These are phyloP conservation scores for Sclerotinia borealis DNA, from an alignment of 2,329 filamentous ascomycete genomes.

Conservation along the genomic window DNA sequence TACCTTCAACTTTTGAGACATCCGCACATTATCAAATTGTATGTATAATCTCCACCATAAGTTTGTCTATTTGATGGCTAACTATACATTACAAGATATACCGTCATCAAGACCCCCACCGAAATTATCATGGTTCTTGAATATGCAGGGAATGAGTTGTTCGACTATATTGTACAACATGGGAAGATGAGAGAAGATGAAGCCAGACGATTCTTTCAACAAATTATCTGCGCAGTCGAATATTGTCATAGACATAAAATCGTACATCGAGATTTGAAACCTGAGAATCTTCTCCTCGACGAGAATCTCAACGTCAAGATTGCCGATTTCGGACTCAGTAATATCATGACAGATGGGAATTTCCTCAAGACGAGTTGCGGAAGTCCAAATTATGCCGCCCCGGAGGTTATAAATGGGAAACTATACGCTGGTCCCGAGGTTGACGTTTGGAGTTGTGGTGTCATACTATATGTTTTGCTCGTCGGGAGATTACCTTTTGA, in stretches of 20 bases:
- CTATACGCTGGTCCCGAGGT: conserved; percentile 96
- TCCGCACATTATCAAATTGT: conserved; percentile 99
- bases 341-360: conserved; percentile 99
- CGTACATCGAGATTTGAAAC: conserved; percentile 94
- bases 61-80: conserved; percentile 18
- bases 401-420: conserved; percentile 96
- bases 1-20: conserved; percentile 93
- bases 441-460: conserved; percentile 95
- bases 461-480: conserved; percentile 79
- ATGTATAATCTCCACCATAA: conserved; percentile 33
- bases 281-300: conserved; percentile 92
- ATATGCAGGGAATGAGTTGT: conserved; percentile 92
- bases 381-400: conserved; percentile 95
- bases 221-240: conserved; percentile 97
- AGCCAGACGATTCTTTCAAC: conserved; percentile 97
- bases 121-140: conserved; percentile 99
- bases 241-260: conserved; percentile 99
- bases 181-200: conserved; percentile 86
- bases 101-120: conserved; percentile 86
- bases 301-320: conserved; percentile 98
- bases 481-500: conserved; percentile 88
- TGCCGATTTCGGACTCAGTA: conserved; percentile 95
- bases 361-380: conserved; percentile 98
- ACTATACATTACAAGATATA: conserved; percentile 55
- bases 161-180: conserved; percentile 95